A percentile compares a stretch with the other conserved stretches of the same genome.
These are phyloP conservation scores for Circinella minor DNA, from an alignment of 371 early-diverging fungal genomes.

Conservation along the genomic window DNA sequence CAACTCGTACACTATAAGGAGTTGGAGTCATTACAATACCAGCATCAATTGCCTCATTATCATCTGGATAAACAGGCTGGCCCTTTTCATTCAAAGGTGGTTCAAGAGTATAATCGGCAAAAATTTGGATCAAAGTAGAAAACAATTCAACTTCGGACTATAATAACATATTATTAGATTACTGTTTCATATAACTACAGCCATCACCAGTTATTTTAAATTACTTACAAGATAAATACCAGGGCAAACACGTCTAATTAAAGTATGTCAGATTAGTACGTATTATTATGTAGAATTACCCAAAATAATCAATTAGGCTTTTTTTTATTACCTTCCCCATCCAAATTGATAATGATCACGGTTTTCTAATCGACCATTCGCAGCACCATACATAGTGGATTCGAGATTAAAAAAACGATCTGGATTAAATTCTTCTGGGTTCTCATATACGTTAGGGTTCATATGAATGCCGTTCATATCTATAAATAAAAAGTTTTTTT, in stretches of 20 bases:
- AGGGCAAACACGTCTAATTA: constrained; percentile 17
- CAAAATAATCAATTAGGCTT: not conserved
- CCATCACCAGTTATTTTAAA: not conserved
- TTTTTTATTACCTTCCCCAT: constrained; percentile 20
- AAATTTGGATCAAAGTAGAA: constrained; percentile 7
- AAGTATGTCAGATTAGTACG: not conserved
- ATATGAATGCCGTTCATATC: constrained; percentile 25
- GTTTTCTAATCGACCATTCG: constrained; percentile 12
- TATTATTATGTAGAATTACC: not conserved
- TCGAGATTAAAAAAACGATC: constrained; percentile 25
- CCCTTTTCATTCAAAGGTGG: constrained; percentile 10
- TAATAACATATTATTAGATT: not conserved
- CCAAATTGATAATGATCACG: constrained; percentile 23
- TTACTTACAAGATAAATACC: constrained; percentile 21
- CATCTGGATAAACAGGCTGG: not conserved
- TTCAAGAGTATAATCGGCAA: constrained; percentile 10
- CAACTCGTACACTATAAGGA: constrained; percentile 12
- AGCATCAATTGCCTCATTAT: not conserved
- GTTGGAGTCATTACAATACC: constrained; percentile 14
- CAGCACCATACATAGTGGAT: constrained; percentile 14
- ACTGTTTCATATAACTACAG: not conserved
- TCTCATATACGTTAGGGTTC: constrained; percentile 13
- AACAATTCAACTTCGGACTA: constrained; percentile 21
- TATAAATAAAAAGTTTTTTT: not conserved
- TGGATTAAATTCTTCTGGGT: constrained; percentile 27